A percentile compares a stretch with the other conserved stretches of the same genome.
These are phyloP conservation scores for Fonsecaea pedrosoi DNA, from an alignment of 2,329 filamentous ascomycete species.

Conservation along the genomic window DNA sequence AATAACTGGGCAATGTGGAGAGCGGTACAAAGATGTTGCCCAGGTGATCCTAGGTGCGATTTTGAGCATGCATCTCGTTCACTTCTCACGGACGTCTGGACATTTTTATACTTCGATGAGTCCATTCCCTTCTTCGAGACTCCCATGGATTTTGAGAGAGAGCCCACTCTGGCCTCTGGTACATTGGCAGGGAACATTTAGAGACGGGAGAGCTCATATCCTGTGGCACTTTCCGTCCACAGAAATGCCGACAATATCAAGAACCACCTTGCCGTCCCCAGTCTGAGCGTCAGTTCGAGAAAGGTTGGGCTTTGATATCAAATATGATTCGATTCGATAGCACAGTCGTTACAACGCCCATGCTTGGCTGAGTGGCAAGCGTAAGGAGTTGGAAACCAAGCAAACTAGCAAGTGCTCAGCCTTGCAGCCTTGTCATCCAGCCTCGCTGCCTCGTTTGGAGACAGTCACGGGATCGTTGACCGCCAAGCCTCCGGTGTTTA, in stretches of 20 bases:
- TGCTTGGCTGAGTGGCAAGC: background rate
- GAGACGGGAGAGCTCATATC: background rate
- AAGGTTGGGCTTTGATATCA: background rate
- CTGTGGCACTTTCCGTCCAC: background rate
- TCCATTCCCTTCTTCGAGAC: too few species aligned
- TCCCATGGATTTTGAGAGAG: too few species aligned
- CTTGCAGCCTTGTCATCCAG: background rate
- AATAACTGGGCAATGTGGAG: background rate
- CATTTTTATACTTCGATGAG: too few species aligned
- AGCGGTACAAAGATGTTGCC: background rate
- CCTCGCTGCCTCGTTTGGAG: background rate
- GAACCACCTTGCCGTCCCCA: background rate
- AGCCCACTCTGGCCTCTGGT: too few species aligned
- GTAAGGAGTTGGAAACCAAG: background rate
- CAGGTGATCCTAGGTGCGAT: background rate
- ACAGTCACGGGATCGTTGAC: background rate
- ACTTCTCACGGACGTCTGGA: too few species aligned
- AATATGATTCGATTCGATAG: background rate
- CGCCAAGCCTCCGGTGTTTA: conserved; percentile 1
- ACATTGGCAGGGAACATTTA: too few species aligned
- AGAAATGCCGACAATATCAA: background rate
- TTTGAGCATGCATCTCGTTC: too few species aligned
- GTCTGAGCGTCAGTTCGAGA: background rate
- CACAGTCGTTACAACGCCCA: background rate
- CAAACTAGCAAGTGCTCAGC: background rate